Evolutionary conservation across 139 green algal genomes (phyloP).

Genomic region (Yamagishiella unicocca): DNA sequence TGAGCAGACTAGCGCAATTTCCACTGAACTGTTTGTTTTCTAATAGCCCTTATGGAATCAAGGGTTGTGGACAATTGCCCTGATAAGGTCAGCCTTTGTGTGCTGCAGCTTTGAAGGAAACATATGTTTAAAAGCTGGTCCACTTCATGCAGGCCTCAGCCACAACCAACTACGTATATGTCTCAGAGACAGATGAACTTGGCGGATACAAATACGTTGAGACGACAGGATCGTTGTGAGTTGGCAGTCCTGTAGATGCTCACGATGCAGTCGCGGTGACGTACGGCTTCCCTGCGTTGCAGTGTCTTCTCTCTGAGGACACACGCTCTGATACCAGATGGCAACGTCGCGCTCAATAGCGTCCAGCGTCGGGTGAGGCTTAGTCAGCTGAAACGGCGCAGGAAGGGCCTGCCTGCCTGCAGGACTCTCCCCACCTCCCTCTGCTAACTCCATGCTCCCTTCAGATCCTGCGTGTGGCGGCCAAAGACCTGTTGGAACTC

Average conservation of each 20-base stretch:
- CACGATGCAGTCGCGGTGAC: neutral
- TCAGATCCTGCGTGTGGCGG: constrained; percentile 78
- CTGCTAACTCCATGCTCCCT: neutral
- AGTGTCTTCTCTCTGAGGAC: constrained; percentile 80
- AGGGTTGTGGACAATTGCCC: constrained; percentile 64
- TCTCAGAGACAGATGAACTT: constrained; percentile 67
- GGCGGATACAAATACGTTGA: constrained; percentile 60
- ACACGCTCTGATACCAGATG: constrained; percentile 68
- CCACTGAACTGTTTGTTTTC: neutral
- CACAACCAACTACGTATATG: constrained; percentile 84
- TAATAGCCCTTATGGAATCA: neutral
- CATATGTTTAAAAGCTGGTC: too few relatives aligned
- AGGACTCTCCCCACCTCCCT: too few relatives aligned
- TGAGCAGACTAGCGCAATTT: too few relatives aligned
- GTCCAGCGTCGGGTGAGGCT: constrained; percentile 82
- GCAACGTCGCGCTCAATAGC: constrained; percentile 85
- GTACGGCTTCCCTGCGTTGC: constrained; percentile 28
- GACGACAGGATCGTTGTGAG: constrained; percentile 70
- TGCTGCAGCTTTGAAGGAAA: neutral
- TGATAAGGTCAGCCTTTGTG: constrained; percentile 56
- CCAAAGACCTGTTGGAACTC: constrained; percentile 68
- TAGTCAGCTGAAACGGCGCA: neutral
- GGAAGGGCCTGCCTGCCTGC: too few relatives aligned
- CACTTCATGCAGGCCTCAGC: constrained; percentile 52
- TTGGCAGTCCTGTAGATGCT: neutral